A percentile compares a stretch with the other conserved stretches of the same genome.
Conservation (phyloP, 495 filamentous ascomycete species). For the Podospora sp. region DNA sequence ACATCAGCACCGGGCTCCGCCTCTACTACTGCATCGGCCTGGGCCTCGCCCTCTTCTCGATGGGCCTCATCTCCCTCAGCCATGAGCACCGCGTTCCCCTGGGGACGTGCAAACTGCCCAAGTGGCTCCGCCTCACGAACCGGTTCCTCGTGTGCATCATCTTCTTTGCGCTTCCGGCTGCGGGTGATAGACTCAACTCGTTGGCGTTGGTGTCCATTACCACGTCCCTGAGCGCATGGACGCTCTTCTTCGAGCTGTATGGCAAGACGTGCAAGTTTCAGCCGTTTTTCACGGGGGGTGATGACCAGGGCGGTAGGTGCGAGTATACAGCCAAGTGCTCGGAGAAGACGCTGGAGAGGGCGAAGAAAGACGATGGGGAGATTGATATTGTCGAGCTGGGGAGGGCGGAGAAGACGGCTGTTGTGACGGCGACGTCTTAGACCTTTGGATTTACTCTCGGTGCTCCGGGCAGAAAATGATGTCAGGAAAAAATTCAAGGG, state of each 20-base stretch:
- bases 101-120: slow-evolving; percentile 46
- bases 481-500: no score
- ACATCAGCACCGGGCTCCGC: slow-evolving; percentile 51
- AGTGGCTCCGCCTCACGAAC: slow-evolving; percentile 48
- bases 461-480: no score
- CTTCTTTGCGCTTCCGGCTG: slow-evolving; percentile 53
- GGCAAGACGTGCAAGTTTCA: slow-evolving; percentile 51
- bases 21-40: slow-evolving; percentile 64
- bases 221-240: slow-evolving; percentile 49
- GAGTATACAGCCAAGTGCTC: slow-evolving; percentile 41
- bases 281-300: slow-evolving; percentile 35
- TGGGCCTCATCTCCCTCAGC: slow-evolving; percentile 36
- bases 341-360: slow-evolving; percentile 39
- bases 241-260: slow-evolving; percentile 54
- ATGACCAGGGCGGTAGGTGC: slow-evolving; percentile 17
- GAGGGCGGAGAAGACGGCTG: slow-evolving; percentile 31
- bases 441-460: no score
- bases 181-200: slow-evolving; percentile 44
- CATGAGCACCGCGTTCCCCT: slow-evolving; percentile 35
- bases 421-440: slow-evolving; percentile 4
- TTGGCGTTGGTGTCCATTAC: slow-evolving; percentile 53
- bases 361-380: slow-evolving; percentile 28
- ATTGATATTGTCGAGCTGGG: slow-evolving; percentile 45
- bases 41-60: slow-evolving; percentile 53
- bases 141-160: slow-evolving; percentile 52